Base-by-base conservation (phyloP, 257 asterid species). In the Parsonsia alboflavescens region DNA sequence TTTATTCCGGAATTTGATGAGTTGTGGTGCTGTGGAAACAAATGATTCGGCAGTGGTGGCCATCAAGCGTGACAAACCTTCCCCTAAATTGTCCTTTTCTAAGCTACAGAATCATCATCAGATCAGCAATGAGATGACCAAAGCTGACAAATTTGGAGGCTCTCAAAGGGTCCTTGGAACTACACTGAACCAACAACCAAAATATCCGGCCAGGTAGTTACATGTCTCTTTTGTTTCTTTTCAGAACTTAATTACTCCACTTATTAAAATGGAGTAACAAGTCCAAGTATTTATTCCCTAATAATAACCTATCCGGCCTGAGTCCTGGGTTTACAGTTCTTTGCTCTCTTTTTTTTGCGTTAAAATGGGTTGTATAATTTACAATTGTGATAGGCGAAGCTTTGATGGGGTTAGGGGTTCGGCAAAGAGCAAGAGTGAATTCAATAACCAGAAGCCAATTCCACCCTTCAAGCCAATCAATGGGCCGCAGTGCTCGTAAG, bases 401-500 rank as follows among this genome's bases (percentile, higher is more conserved):
- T 75, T 82, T 78, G 97, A 90, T 78, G 97, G 91, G 68, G 84
- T 70, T 75, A 85, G 84, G 81, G 84, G 79, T 65, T 74, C 89
- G 48, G 65, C 80, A n/a, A 86, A 82, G 86, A 85, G 33, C 76
- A 86, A 78, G 73, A 80, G 79, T 71, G 91, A 88, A 16, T 80
- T 72, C 33, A 74, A 79, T 49, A 84, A 78, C 52, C 88, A 83
- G 44, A 86, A 78, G 52, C 49, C 80, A 24, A 73, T 65, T 77
- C 86, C 87, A 52, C 82, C 87, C 53, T 82, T 80, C 78, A 86
- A 78, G 89, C 87, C 91, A 7, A 77, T 80, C 30, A 87, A 82
- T 68, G 84, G 86, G 61, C 97, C 97, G 0, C 85, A 68, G 16
- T 93, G 97, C 88, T 84, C 96, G 98, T 91, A 81, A 91, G 98